These are phyloP conservation scores for Pseudopithomyces maydicus DNA, from an alignment of 2,329 filamentous ascomycete genomes.

Conservation along the genomic window DNA sequence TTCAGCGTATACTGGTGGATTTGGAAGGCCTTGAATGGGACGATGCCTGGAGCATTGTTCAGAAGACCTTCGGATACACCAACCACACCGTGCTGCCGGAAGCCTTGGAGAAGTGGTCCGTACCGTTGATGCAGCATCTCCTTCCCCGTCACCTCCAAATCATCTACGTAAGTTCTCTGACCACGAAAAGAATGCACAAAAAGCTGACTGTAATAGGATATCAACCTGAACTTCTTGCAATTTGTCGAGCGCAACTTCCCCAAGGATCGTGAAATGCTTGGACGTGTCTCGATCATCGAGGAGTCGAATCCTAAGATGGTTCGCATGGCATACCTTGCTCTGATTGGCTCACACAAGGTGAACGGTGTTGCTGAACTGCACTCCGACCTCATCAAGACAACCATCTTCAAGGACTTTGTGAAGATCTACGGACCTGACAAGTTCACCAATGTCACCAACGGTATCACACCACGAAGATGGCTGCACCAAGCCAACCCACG, in stretches of 20 bases:
- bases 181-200: conserved; percentile 68
- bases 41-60: conserved; percentile 74
- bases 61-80: conserved; percentile 84
- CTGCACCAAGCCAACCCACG: conserved; percentile 95
- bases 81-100: conserved; percentile 98
- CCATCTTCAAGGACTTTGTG: conserved; percentile 99
- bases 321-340: conserved; percentile 92
- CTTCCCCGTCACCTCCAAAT: conserved; percentile 86
- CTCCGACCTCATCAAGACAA: conserved; percentile 96
- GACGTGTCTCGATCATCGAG: conserved; percentile 94
- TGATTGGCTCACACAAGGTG: conserved; percentile 98
- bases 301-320: conserved; percentile 98
- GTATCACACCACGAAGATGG: conserved; percentile 95
- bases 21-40: conserved; percentile 92
- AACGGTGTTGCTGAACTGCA: conserved; percentile 98
- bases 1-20: conserved; percentile 91
- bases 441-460: conserved; percentile 98
- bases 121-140: conserved; percentile 87
- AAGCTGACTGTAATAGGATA: conserved; percentile 67
- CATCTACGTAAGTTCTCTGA: conserved; percentile 13
- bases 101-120: conserved; percentile 97
- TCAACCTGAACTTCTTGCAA: conserved; percentile 94
- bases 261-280: conserved; percentile 82
- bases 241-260: conserved; percentile 89
- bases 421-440: conserved; percentile 94